These are phyloP conservation scores for Phytophthora citrophthora DNA, from an alignment of 352 stramenopile species.

Conservation along the genomic window DNA sequence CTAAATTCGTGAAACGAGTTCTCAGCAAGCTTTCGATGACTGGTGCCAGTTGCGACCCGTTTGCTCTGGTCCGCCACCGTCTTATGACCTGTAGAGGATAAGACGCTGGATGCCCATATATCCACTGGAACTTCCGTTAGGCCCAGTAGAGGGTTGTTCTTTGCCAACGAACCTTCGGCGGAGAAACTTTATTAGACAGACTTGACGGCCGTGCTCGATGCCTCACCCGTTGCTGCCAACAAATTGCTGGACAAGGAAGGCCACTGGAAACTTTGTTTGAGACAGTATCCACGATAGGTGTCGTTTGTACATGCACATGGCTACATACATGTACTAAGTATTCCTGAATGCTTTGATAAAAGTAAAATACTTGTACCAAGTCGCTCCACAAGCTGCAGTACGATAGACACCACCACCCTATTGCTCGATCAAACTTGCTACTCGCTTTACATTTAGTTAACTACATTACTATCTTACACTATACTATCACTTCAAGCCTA, in stretches of 20 bases:
- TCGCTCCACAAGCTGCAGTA: not conserved
- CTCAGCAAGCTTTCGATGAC: no score
- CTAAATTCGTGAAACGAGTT: no score
- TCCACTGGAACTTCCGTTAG: no score
- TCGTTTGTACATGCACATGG: no score
- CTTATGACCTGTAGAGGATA: no score
- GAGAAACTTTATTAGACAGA: not conserved
- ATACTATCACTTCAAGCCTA: constrained; percentile 10
- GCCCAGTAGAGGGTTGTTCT: no score
- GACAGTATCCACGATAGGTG: not conserved
- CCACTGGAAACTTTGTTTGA: not conserved
- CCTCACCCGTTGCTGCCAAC: not conserved
- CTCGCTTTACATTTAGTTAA: not conserved
- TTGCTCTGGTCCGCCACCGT: no score
- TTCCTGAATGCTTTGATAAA: no score
- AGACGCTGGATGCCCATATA: no score
- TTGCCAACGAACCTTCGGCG: not conserved
- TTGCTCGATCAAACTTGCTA: not conserved
- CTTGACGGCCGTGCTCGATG: not conserved
- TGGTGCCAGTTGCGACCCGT: no score
- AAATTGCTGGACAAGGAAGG: not conserved
- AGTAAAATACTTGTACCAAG: no score
- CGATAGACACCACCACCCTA: not conserved
- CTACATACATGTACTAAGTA: not conserved
- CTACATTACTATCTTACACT: not conserved